phyloP scores from a whole-genome alignment of 2,329 filamentous ascomycete genomes.

The Penicillium psychrosexuale region DNA sequence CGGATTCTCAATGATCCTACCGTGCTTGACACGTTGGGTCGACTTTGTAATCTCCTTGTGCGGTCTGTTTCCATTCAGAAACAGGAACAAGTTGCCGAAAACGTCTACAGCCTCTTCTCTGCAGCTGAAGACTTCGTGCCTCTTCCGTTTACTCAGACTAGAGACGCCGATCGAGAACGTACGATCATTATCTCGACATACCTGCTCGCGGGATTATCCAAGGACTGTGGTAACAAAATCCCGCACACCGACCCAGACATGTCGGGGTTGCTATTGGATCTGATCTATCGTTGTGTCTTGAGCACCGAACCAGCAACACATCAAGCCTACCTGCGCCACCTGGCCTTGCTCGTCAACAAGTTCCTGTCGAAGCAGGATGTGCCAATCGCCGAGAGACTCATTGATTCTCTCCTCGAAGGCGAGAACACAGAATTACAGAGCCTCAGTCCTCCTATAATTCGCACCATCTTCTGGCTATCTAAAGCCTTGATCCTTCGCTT shows the following conservation, averaged over 20 bases:
- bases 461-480: slow-evolving; percentile 58
- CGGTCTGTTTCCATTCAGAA: slow-evolving; percentile 53
- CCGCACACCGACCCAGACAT: slow-evolving; percentile 34
- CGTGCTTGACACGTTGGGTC: slow-evolving; percentile 59
- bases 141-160: slow-evolving; percentile 34
- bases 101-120: slow-evolving; percentile 54
- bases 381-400: slow-evolving; percentile 29
- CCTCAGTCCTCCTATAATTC: slow-evolving; percentile 44
- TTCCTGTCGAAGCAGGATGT: slow-evolving; percentile 38
- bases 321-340: slow-evolving; percentile 42
- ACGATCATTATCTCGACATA: slow-evolving; percentile 58
- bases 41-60: slow-evolving; percentile 59
- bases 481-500: slow-evolving; percentile 60
- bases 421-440: slow-evolving; percentile 19
- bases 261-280: slow-evolving; percentile 34
- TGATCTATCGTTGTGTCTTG: slow-evolving; percentile 34
- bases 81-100: slow-evolving; percentile 51
- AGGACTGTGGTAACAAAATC: slow-evolving; percentile 30
- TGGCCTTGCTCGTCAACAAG: slow-evolving; percentile 43
- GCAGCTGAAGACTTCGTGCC: slow-evolving; percentile 33
- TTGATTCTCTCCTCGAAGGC: slow-evolving; percentile 31
- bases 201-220: slow-evolving; percentile 53
- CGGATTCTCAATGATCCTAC: slow-evolving; percentile 49
- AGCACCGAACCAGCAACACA: slow-evolving; percentile 35
- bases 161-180: slow-evolving; percentile 37